Base-by-base conservation (phyloP, 1,284 basidiomycete species). In the Trametes sp. region DNA sequence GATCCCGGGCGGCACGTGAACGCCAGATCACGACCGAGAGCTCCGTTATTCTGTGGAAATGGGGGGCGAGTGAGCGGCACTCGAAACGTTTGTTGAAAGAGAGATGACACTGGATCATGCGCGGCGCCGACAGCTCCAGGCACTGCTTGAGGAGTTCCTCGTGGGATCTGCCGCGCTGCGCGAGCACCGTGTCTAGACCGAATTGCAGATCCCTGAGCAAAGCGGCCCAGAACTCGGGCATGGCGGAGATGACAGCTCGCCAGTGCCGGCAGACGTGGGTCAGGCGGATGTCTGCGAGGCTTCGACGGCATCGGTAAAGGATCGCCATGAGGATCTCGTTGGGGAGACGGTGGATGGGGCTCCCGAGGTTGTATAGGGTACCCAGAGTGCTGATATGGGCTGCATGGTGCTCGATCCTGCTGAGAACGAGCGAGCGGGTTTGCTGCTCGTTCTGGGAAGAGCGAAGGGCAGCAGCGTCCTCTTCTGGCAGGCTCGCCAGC, bases 251-350 rank as follows among this genome's bases (percentile, higher is more conserved):
- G 26, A 57, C 2, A 19, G 38, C 16, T 42, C 61, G 61, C 61
- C 61, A 62, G 23, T 24, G 50, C 10, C 50, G 55, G 36, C 61
- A 62, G 46, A 62, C 50, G 19, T 62, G 60, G 4, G 35, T 19
- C 4, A 57, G 48, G 21, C 42, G 24, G 19, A 57, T 51, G 38
- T 57, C 56, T 19, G 11, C 21, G 28, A 57, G 21, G 28, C 11
- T 29, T 4, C 36, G 26, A 10, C 38, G 49, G n/a, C 38, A 19
- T 41, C 19, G 38, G 38, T 41, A 57, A 24, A 57, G 23, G 36
- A 57, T 57, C 24, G 14, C 9, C 23, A 49, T 57, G 45, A 57
- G 45, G 9, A 57, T 28, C 24, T 57, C 55, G 33, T 24, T 16
- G 13, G 55, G 55, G 19, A 57, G 55, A 4, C 35, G 23, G 26